A percentile compares a stretch with the other conserved stretches of the same genome.
Conservation (phyloP, 2,329 filamentous ascomycete genomes). For the Hypoxylon sp. region DNA sequence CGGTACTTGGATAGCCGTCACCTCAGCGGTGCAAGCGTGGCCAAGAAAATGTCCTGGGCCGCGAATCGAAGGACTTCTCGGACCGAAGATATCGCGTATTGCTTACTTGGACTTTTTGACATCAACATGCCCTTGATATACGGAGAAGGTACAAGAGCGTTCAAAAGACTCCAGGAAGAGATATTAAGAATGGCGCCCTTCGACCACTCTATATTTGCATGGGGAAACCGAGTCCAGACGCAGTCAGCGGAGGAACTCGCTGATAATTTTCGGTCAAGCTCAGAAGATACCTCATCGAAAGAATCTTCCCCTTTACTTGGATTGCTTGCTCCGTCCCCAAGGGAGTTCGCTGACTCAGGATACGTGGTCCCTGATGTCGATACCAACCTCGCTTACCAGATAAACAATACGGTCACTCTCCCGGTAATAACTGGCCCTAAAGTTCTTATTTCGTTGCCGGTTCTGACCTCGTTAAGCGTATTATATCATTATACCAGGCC, state of each 20-base stretch:
- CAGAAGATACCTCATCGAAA: background rate
- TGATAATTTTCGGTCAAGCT: background rate
- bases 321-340: background rate
- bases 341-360: background rate
- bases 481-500: background rate
- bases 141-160: background rate
- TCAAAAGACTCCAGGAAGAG: background rate
- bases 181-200: background rate
- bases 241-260: background rate
- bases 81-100: background rate
- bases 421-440: background rate
- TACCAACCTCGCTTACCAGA: too few species aligned
- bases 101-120: background rate
- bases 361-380: background rate
- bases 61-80: background rate
- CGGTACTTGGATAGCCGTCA: background rate
- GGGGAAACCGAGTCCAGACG: background rate
- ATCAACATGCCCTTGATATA: constrained; percentile 2
- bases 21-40: background rate
- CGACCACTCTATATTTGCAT: constrained; percentile 1
- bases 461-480: background rate
- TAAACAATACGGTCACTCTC: too few species aligned
- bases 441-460: background rate
- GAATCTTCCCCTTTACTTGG: background rate
- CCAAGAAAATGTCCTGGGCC: constrained; percentile 1